Base-by-base conservation (phyloP, 2,329 filamentous ascomycete genomes). In the Aspergillus arachidicola region DNA sequence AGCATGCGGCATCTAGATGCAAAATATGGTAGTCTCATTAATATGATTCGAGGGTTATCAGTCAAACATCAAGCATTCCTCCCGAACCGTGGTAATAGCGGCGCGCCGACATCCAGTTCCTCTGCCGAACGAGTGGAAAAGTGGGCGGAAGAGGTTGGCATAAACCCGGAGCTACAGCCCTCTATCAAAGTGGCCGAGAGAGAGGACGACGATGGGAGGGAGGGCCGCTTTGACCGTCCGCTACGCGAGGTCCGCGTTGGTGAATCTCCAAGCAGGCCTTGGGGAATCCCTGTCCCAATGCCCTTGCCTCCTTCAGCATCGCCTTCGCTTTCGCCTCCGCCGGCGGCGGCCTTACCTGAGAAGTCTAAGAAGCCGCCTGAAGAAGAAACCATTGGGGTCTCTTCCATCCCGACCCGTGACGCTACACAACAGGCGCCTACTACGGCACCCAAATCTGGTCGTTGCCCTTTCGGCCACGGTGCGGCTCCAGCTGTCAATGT, bases 41-140 rank as follows among this genome's bases (percentile, higher is more conserved):
- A 88, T 79, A 97, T 98, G 94, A 96, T 98, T 65, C 90, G 95
- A 76, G 93, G 93, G 10, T 83, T 98, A 45, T 92, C 93, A 56
- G 87, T 90, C 67, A 92, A 96, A 70, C 94, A 98, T 75, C 91
- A 95, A 74, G 89, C 92, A 6, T 93, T 95, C 87, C 82, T 97
- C 32, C 91, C 91, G 56, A 84, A 86, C 46, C 70, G 72, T 54
- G 66, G 69, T 55, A 69, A 64, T 58, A 74, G 69, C 58, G 70
- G 70, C 64, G 73, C 68, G 32, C 73, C 72, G 58, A 73, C 72
- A 43, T 78, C 76, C 51, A 72, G 55, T 55, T 80, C 78, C 16
- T 89, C 89, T 7, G 88, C 89, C 65, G 87, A 91, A 66, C 87
- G 91, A 67, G 92, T 97, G 38, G 87, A 94, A 75, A 91, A 87